Evolutionary conservation across 2,329 filamentous ascomycete genomes (phyloP).

Genomic region (Thermoascus crustaceus): DNA sequence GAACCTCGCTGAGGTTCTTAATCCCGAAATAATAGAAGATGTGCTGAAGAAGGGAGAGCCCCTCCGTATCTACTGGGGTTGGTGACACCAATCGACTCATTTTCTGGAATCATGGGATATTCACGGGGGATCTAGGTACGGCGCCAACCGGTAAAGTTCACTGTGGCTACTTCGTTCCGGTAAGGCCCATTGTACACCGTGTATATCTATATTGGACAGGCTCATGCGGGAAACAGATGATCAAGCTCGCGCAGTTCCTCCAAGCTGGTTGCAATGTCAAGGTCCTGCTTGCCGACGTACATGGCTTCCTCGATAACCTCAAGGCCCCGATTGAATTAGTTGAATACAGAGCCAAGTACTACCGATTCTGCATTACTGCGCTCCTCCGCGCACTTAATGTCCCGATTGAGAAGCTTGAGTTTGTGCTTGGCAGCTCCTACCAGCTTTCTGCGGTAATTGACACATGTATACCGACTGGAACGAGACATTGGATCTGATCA

Average conservation of each 20-base stretch:
- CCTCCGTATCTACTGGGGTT: conserved; percentile 28
- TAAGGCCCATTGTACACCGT: no score
- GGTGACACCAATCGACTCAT: neutral
- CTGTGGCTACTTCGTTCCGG: no score
- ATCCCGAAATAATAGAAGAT: conserved; percentile 47
- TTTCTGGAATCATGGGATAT: no score
- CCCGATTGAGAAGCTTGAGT: conserved; percentile 67
- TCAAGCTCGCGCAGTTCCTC: conserved; percentile 85
- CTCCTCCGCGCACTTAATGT: conserved; percentile 72
- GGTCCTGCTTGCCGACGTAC: conserved; percentile 61
- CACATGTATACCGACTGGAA: no score
- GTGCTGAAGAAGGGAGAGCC: conserved; percentile 22
- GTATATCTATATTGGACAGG: no score
- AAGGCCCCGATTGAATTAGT: conserved; percentile 87
- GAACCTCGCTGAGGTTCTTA: conserved; percentile 75
- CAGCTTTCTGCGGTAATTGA: conserved; percentile 50
- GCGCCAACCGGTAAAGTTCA: no score
- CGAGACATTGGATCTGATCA: no score
- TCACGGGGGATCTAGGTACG: no score
- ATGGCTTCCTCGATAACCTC: conserved; percentile 43
- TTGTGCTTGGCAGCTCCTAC: conserved; percentile 78
- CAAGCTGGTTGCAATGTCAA: conserved; percentile 75
- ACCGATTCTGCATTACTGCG: conserved; percentile 65
- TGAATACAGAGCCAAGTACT: conserved; percentile 73
- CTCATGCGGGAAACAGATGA: conserved; percentile 80